Percentiles rank a stretch among this genome's conserved stretches.
phyloP scores from a whole-genome alignment of 257 asterid genomes.

The Cordia subcordata region DNA sequence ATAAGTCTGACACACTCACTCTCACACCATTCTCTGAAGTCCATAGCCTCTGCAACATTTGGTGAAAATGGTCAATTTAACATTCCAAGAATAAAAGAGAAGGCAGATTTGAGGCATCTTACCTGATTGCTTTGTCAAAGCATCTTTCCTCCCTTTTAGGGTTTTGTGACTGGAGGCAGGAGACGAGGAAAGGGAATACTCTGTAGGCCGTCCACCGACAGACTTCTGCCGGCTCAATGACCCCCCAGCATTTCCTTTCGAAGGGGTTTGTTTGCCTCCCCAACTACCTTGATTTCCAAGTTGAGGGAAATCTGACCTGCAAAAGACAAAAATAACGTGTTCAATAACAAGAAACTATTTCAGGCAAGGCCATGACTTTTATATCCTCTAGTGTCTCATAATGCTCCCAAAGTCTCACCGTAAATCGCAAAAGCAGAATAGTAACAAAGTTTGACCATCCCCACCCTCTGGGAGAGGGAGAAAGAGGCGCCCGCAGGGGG shows the following conservation, averaged over 20 bases:
- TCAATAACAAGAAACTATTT: slow-evolving; percentile 1
- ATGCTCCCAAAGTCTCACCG: too few relatives aligned
- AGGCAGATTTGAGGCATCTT: not conserved
- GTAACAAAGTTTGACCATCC: too few relatives aligned
- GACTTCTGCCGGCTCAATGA: slow-evolving; percentile 58
- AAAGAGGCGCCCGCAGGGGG: too few relatives aligned
- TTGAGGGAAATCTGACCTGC: slow-evolving; percentile 80
- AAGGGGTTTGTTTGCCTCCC: slow-evolving; percentile 62
- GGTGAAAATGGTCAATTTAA: not conserved
- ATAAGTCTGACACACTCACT: slow-evolving; percentile 78
- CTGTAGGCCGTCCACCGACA: slow-evolving; percentile 39
- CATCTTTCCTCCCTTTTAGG: slow-evolving; percentile 56
- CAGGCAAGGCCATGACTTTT: too few relatives aligned
- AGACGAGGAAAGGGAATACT: slow-evolving; percentile 35
- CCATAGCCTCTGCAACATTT: slow-evolving; percentile 72
- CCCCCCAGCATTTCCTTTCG: slow-evolving; percentile 49
- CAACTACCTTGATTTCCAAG: slow-evolving; percentile 51
- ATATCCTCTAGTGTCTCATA: too few relatives aligned
- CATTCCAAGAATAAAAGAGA: not conserved
- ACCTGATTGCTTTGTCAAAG: slow-evolving; percentile 67
- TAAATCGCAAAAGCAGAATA: too few relatives aligned
- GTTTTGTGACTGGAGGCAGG: slow-evolving; percentile 44
- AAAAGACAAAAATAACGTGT: slow-evolving; percentile 13
- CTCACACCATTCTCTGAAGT: slow-evolving; percentile 95
- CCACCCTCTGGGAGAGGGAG: too few relatives aligned